These are phyloP conservation scores for Lachnellula occidentalis DNA, from an alignment of 2,329 filamentous ascomycete species.

Conservation along the genomic window DNA sequence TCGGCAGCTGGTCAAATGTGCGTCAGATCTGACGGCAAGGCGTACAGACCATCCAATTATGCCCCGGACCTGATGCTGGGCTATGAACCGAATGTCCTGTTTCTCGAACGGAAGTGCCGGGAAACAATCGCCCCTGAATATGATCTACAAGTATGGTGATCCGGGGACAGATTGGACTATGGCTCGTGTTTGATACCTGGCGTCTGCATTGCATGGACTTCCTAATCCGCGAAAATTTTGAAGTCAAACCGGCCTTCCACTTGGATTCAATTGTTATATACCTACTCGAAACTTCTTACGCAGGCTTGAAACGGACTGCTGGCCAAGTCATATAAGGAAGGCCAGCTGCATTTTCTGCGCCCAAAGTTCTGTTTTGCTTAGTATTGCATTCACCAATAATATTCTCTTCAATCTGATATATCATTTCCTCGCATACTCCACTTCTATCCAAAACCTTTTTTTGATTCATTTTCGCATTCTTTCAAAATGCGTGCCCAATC, in stretches of 20 bases:
- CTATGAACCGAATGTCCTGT: not conserved
- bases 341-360: not conserved
- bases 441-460: not conserved
- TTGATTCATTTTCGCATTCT: not conserved
- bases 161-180: not conserved
- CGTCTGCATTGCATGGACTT: not conserved
- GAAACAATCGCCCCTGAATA: not conserved
- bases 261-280: not conserved
- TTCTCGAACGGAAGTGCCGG: not conserved
- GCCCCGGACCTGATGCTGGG: not conserved
- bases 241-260: not conserved
- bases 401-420: not conserved
- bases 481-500: conserved; percentile 14
- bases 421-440: not conserved
- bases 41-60: not conserved
- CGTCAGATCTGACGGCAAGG: not conserved
- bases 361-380: not conserved
- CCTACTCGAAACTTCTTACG: not conserved
- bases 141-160: not conserved
- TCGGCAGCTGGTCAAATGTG: not conserved
- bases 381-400: not conserved
- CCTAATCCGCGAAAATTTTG: not conserved
- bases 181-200: not conserved
- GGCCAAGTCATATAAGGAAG: not conserved
- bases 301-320: not conserved